Evolutionary conservation across 345 rosid species (phyloP).

Genomic region (Boechera retrofracta): DNA sequence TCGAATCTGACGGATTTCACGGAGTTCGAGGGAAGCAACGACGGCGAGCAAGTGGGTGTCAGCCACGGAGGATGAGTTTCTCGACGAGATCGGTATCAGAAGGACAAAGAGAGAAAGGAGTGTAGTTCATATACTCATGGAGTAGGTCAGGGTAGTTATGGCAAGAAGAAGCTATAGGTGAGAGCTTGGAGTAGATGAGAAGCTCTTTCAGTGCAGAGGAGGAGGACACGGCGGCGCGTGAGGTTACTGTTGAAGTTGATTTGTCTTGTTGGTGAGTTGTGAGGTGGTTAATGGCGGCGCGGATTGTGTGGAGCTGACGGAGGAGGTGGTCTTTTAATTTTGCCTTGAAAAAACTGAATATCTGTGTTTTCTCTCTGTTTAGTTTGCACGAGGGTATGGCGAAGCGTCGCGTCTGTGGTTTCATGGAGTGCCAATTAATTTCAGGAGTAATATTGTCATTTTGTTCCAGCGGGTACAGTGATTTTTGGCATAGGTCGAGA

Average conservation of each 20-base stretch:
- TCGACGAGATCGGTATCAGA: slow-evolving; percentile 75
- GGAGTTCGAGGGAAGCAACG: slow-evolving; percentile 94
- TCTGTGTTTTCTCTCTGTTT: too few relatives aligned
- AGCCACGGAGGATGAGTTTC: slow-evolving; percentile 87
- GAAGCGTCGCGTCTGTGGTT: too few relatives aligned
- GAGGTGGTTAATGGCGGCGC: slow-evolving; percentile 95
- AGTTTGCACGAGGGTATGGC: too few relatives aligned
- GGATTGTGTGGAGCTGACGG: slow-evolving; percentile 82
- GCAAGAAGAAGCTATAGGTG: slow-evolving; percentile 89
- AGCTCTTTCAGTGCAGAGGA: slow-evolving; percentile 76
- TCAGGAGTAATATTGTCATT: too few relatives aligned
- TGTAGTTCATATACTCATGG: slow-evolving; percentile 82
- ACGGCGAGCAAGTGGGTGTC: slow-evolving; percentile 98
- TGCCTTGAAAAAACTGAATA: too few relatives aligned
- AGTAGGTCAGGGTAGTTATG: slow-evolving; percentile 87
- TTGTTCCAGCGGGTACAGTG: too few relatives aligned
- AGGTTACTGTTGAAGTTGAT: not conserved
- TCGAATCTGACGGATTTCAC: slow-evolving; percentile 55
- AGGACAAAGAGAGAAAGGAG: slow-evolving; percentile 86
- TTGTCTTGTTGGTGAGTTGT: slow-evolving; percentile 68
- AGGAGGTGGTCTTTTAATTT: slow-evolving; percentile 60
- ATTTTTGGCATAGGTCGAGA: too few relatives aligned
- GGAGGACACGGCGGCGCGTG: slow-evolving; percentile 40
- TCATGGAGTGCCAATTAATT: too few relatives aligned
- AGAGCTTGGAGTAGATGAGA: slow-evolving; percentile 74